Evolutionary conservation across 345 rosid species (phyloP), one percentile per base, ranked within the genome.

Genomic region (Cardamine resedifolia): DNA sequence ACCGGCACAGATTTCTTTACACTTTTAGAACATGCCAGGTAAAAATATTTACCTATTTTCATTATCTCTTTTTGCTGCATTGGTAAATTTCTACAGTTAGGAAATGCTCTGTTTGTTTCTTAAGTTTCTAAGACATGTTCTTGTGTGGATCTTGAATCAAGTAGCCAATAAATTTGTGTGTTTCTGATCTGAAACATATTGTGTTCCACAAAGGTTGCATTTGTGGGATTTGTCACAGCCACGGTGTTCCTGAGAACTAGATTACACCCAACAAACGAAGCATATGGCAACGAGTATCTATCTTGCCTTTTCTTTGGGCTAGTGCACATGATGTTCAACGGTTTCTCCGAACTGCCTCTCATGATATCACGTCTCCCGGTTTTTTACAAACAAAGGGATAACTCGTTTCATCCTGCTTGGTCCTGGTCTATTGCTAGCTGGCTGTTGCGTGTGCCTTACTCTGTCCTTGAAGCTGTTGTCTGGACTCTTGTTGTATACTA

Each of bases 361-460:
- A 70, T 86, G 89, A 90, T 90, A 80, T 80, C 86, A 64, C 89
- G 97, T 69, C 87, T 93, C 51, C 98, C 96, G 1, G 93, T 93
- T 2, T 90, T 93, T 38, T 93, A 82, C 88, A 93, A 93, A 81
- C 97, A 93, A 73, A 85, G 96, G 31, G 97, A 90, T 69, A 93
- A 90, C 84, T 79, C 75, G 24, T 93, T 93, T 79, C 96, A 90
- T 81, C 97, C 98, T 64, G 91, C 96, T 70, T 90, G 97, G 97
- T 83, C 91, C 1, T 90, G 97, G 97, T 88, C 94, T 56, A 0
- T 83, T 16, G 83, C 89, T 49, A 90, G 98, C 68, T 90, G 90
- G 86, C 36, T 90, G 28, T 80, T 90, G 52, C 96, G 98, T 18
- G 75, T 93, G 61, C 98, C 98, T 51, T 93, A 93, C 74, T 93